A percentile compares a stretch with the other conserved stretches of the same genome.
Conservation (phyloP, 1,284 basidiomycete species). For the Tilletia horrida region DNA sequence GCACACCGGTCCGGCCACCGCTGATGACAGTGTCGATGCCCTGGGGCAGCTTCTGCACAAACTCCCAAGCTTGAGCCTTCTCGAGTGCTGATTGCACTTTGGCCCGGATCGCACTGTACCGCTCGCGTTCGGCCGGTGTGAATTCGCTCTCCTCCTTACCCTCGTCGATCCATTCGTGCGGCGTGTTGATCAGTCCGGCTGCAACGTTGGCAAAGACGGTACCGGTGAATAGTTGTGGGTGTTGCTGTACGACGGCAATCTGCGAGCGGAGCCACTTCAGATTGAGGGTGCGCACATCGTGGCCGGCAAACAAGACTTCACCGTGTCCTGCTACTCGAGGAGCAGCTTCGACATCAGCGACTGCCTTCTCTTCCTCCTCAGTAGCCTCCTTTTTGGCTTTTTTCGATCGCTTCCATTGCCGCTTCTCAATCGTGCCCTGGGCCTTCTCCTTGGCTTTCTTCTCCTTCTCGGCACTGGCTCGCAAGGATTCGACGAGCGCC, state of each 20-base stretch:
- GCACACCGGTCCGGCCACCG: constrained; percentile 54
- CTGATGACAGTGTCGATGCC: constrained; percentile 55
- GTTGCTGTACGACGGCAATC: constrained; percentile 57
- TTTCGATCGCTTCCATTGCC: constrained; percentile 21
- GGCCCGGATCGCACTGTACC: constrained; percentile 39
- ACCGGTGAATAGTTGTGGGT: constrained; percentile 54
- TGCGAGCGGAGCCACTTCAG: constrained; percentile 57
- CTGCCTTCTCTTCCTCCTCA: not conserved
- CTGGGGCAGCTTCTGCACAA: constrained; percentile 53
- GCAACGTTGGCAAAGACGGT: constrained; percentile 52
- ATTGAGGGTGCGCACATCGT: constrained; percentile 55
- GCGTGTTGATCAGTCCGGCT: constrained; percentile 42
- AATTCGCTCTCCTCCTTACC: constrained; percentile 22
- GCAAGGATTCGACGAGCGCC: not conserved
- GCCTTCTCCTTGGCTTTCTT: not conserved
- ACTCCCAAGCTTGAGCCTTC: constrained; percentile 57
- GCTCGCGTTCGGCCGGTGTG: constrained; percentile 23
- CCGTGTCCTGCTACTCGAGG: constrained; percentile 34
- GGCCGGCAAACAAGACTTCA: constrained; percentile 47
- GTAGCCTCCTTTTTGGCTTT: constrained; percentile 7
- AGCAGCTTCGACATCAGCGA: constrained; percentile 5
- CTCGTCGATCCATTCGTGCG: constrained; percentile 37
- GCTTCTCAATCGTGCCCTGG: constrained; percentile 22
- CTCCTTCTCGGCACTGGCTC: constrained; percentile 1
- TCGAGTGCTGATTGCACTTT: constrained; percentile 48